Evolutionary conservation across 78 protist genomes (phyloP).

Genomic region (Tieghemostelium lacteum): DNA sequence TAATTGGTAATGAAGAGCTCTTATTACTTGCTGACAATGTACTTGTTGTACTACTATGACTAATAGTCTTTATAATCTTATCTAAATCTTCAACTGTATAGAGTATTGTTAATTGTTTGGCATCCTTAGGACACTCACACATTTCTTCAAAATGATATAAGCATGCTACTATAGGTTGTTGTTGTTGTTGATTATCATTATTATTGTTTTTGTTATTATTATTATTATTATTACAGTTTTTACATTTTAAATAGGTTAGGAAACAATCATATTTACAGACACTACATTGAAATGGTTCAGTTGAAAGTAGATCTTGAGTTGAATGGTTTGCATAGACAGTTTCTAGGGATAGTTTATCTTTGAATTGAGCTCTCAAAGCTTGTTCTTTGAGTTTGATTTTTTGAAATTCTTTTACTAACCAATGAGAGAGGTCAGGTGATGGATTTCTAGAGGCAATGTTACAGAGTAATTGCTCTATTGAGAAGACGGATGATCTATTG

Average conservation of each 20-base stretch:
- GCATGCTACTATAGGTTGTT: not conserved
- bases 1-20: not conserved
- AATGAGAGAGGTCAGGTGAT: not conserved
- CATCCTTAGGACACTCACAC: not conserved
- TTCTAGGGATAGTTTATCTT: not conserved
- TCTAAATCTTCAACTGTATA: constrained; percentile 23
- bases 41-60: not conserved
- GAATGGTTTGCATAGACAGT: not conserved
- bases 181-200: not conserved
- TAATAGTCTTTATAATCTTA: not conserved
- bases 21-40: not conserved
- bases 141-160: constrained; percentile 2
- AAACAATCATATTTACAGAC: constrained; percentile 76
- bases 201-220: not conserved
- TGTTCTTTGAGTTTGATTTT: constrained; percentile 22
- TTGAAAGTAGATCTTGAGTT: not conserved
- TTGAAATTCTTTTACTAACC: constrained; percentile 17
- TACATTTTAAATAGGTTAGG: constrained; percentile 33
- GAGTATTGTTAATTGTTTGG: not conserved
- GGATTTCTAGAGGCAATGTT: constrained; percentile 25
- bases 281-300: constrained; percentile 53
- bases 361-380: not conserved
- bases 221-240: not conserved
- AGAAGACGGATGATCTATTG: constrained; percentile 61
- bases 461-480: constrained; percentile 62